Evolutionary conservation across 257 asterid species (phyloP).

Genomic region (Pogostemon cablin): DNA sequence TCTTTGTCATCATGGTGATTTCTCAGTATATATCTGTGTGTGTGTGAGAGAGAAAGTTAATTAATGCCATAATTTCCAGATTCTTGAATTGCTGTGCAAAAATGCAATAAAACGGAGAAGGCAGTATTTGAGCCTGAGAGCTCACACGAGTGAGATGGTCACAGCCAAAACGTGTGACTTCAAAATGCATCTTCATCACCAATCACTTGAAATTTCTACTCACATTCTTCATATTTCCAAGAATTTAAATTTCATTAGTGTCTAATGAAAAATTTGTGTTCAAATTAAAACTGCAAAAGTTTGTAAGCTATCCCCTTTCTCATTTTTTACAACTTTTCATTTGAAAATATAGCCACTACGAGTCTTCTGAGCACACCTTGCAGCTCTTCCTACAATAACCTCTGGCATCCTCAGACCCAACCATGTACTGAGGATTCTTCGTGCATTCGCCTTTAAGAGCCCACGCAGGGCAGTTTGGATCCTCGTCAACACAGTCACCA

Average conservation of each 20-base stretch:
- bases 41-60: too few relatives aligned
- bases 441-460: slow-evolving; percentile 74
- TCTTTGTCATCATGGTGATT: too few relatives aligned
- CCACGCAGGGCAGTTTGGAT: slow-evolving; percentile 58
- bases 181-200: too few relatives aligned
- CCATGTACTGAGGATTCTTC: slow-evolving; percentile 62
- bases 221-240: neutral
- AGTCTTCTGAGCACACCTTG: slow-evolving; percentile 49
- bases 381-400: slow-evolving; percentile 82
- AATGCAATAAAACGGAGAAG: too few relatives aligned
- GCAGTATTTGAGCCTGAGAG: too few relatives aligned
- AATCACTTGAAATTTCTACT: too few relatives aligned
- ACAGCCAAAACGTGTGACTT: too few relatives aligned
- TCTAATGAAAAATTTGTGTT: neutral
- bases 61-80: too few relatives aligned
- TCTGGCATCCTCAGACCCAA: slow-evolving; percentile 38
- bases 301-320: slow-evolving; percentile 24
- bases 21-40: too few relatives aligned
- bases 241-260: neutral
- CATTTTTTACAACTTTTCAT: slow-evolving; percentile 24
- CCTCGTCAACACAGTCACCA: slow-evolving; percentile 49
- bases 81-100: too few relatives aligned
- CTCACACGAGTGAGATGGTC: too few relatives aligned
- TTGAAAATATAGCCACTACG: slow-evolving; percentile 25
- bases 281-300: slow-evolving; percentile 6